phyloP scores from a whole-genome alignment of 2,329 filamentous ascomycete species.

The Alternaria hordeiaustralica region DNA sequence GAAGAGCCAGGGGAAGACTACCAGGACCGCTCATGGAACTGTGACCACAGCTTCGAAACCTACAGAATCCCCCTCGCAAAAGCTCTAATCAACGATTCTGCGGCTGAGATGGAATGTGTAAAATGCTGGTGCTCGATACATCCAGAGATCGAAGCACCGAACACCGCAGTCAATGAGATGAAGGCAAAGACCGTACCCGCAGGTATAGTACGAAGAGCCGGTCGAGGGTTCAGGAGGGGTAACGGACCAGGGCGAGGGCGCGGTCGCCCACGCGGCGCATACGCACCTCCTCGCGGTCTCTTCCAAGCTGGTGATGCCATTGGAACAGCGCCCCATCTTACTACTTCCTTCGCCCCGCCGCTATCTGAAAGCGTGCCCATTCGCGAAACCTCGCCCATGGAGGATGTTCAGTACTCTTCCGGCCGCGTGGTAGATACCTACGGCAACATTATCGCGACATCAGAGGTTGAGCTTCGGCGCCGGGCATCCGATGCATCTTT shows the following conservation, averaged over 20 bases:
- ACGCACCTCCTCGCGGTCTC: conserved; percentile 15
- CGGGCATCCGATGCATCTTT: conserved; percentile 12
- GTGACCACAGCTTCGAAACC: conserved; percentile 30
- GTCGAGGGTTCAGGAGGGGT: neutral
- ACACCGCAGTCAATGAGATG: neutral
- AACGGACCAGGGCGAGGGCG: neutral
- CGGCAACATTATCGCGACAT: conserved; percentile 19
- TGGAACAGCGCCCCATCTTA: conserved; percentile 15
- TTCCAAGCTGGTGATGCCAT: conserved; percentile 10
- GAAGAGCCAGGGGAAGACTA: conserved; percentile 42
- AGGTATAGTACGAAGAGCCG: neutral
- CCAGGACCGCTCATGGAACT: conserved; percentile 32
- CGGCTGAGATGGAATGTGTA: conserved; percentile 36
- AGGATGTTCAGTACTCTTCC: conserved; percentile 10
- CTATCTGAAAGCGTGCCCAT: conserved; percentile 13
- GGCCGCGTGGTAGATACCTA: conserved; percentile 25
- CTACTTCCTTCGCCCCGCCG: neutral
- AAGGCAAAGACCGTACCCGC: neutral
- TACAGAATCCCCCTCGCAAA: conserved; percentile 21
- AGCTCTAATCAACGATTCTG: conserved; percentile 9
- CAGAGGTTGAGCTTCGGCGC: conserved; percentile 2
- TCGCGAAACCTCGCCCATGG: conserved; percentile 9
- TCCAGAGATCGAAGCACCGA: conserved; percentile 26
- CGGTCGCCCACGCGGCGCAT: neutral
- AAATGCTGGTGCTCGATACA: conserved; percentile 37